These are phyloP conservation scores for Yamadazyma triangularis DNA, from an alignment of 1,139 yeast genomes.

Conservation along the genomic window DNA sequence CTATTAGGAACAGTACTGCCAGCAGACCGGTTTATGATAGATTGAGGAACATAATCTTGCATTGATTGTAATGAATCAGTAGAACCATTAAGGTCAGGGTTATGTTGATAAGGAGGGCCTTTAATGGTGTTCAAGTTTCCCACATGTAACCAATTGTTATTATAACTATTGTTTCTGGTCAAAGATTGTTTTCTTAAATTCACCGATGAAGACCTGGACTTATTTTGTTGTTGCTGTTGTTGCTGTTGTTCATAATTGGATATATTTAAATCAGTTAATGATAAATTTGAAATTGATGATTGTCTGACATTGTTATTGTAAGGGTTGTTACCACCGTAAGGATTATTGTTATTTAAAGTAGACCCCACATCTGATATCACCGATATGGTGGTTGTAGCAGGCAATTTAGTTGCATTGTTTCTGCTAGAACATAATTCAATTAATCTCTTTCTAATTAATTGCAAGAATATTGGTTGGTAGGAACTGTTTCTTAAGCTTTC, in stretches of 20 bases:
- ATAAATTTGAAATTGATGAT: slow-evolving; percentile 39
- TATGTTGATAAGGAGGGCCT: slow-evolving; percentile 14
- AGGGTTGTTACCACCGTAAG: slow-evolving; percentile 7
- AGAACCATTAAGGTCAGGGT: slow-evolving; percentile 18
- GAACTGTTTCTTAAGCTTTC: slow-evolving; percentile 30
- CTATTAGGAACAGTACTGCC: slow-evolving; percentile 3
- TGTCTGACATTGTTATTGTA: slow-evolving; percentile 17
- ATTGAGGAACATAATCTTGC: slow-evolving; percentile 43
- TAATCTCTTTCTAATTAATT: slow-evolving; percentile 38
- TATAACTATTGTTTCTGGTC: slow-evolving; percentile 40
- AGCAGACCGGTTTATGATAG: slow-evolving; percentile 32
- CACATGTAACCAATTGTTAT: slow-evolving; percentile 43
- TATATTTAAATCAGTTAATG: slow-evolving; percentile 38
- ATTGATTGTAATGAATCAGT: slow-evolving; percentile 43
- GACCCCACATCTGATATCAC: slow-evolving; percentile 7
- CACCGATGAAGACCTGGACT: slow-evolving; percentile 24
- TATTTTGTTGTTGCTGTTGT: slow-evolving; percentile 4
- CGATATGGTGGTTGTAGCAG: slow-evolving; percentile 25
- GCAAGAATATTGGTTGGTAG: slow-evolving; percentile 41
- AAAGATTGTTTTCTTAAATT: slow-evolving; percentile 43
- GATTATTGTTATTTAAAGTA: slow-evolving; percentile 3
- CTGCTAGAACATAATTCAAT: slow-evolving; percentile 35
- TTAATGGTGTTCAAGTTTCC: slow-evolving; percentile 39
- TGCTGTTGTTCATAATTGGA: slow-evolving; percentile 21
- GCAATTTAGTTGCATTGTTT: slow-evolving; percentile 15